Evolutionary conservation across 257 asterid genomes (phyloP), one percentile per base, ranked within the genome.

Genomic region (Jacaranda copaia): DNA sequence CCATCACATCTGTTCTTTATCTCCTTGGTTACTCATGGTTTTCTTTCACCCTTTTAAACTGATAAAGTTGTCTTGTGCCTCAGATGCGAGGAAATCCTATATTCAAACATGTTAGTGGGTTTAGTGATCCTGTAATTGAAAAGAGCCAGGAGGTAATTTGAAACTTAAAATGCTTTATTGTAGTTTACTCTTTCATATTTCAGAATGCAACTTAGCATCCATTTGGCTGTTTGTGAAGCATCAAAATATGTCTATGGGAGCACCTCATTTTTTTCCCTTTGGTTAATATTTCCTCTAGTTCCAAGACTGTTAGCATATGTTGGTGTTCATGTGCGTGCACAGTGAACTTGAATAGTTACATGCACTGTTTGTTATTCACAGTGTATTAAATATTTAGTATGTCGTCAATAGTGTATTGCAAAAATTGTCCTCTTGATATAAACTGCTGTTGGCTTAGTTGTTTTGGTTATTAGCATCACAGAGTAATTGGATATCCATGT

Each of bases 121-220:
- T 88, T 68, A 84, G 97, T 68, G 96, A 90, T 82, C 99, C 99
- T 70, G 97, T 90, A 67, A 85, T 89, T 70, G 87, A 82, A 64
- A 93, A 89, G 80, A 87, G 96, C 83, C 95, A 91, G 84, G 99
- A 94, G 96, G 99, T 94, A 85, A 64, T 74, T 83, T 70, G 48
- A n/a, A 55, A 72, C 61, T 59, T 60, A 40, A 46, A 70, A 67
- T 49, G 43, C 71, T 4, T 16, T 74, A 49, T 59, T 67, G 11
- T 57, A 43, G 14, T 71, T 61, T 72, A 69, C 49, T 70, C 20
- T 68, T 15, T 10, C 20, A 40, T 51, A 48, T 2, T 62, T n/a
- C 42, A 4, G 32, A 18, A 42, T 58, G 9, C 53, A 16, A 45
- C 52, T 65, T 25, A 40, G 45, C 45, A 40, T 4, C 45, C 45